Conservation (phyloP, 352 stramenopile genomes). For the Paralagenidium karlingii region DNA sequence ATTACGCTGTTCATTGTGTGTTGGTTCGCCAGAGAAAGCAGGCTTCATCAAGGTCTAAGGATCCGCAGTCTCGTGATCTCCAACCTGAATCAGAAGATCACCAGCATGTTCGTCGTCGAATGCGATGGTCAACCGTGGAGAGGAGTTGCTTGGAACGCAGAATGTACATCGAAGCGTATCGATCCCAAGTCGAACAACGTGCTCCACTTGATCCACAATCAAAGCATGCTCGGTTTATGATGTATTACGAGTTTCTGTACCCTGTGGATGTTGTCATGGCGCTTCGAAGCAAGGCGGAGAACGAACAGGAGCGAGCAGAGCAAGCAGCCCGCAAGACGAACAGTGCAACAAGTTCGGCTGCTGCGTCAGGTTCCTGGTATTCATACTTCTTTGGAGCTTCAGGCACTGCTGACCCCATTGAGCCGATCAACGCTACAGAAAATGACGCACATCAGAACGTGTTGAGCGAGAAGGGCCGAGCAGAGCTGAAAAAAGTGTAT, state of each 20-base stretch:
- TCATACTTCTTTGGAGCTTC: conserved; percentile 62
- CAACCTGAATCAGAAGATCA: not conserved
- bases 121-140: conserved; percentile 49
- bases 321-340: conserved; percentile 18
- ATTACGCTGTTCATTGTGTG: conserved; percentile 42
- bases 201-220: conserved; percentile 19
- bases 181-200: conserved; percentile 27
- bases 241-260: conserved; percentile 45
- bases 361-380: conserved; percentile 46
- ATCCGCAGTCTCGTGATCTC: conserved; percentile 5
- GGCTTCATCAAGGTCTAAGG: not conserved
- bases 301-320: conserved; percentile 20
- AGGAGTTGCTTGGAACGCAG: conserved; percentile 34
- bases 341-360: conserved; percentile 11
- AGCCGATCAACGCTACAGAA: conserved; percentile 1
- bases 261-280: conserved; percentile 54
- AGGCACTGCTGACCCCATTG: not conserved
- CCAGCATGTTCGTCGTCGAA: conserved; percentile 1
- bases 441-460: conserved; percentile 23
- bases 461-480: conserved; percentile 47
- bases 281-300: conserved; percentile 43
- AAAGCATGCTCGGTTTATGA: conserved; percentile 24
- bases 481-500: conserved; percentile 59
- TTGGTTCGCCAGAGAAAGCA: conserved; percentile 17
- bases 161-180: conserved; percentile 45